Evolutionary conservation across 2,329 filamentous ascomycete species (phyloP).

Genomic region (Xylariaceae sp.): DNA sequence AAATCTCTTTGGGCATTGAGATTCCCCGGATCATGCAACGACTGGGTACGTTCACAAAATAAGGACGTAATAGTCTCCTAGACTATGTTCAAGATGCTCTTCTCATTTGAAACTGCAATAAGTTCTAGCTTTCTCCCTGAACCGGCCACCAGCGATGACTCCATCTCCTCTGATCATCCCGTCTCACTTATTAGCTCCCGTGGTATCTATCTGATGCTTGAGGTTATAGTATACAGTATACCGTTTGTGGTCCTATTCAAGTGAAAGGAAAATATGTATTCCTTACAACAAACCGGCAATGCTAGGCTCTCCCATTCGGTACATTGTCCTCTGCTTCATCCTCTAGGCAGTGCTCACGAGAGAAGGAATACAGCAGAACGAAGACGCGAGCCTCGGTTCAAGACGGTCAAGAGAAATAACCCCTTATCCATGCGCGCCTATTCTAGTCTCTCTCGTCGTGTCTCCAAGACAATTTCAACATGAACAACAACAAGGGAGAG

Average conservation of each 20-base stretch:
- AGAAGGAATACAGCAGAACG: neutral
- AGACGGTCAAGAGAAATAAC: neutral
- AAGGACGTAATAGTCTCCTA: neutral
- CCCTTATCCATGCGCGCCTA: slow-evolving; percentile 1
- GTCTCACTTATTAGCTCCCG: slow-evolving; percentile 5
- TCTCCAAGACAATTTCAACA: slow-evolving; percentile 9
- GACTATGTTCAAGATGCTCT: slow-evolving; percentile 3
- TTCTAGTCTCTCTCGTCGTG: slow-evolving; percentile 11
- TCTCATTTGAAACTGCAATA: slow-evolving; percentile 6
- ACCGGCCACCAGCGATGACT: slow-evolving; percentile 12
- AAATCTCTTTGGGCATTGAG: neutral
- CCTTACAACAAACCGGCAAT: slow-evolving; percentile 12
- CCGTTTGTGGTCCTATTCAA: slow-evolving; percentile 5
- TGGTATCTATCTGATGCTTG: slow-evolving; percentile 20
- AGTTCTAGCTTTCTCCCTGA: slow-evolving; percentile 8
- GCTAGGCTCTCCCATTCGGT: slow-evolving; percentile 7
- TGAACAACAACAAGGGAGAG: slow-evolving; percentile 10
- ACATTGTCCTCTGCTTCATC: slow-evolving; percentile 7
- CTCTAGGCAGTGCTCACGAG: slow-evolving; percentile 6
- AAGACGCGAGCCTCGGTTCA: neutral
- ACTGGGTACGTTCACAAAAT: neutral
- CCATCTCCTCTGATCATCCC: slow-evolving; percentile 13
- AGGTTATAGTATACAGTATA: slow-evolving; percentile 18
- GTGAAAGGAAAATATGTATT: slow-evolving; percentile 7
- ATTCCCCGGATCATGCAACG: neutral